Base-by-base conservation (phyloP, 768 basidiomycete genomes). In the Boletus sensibilis region DNA sequence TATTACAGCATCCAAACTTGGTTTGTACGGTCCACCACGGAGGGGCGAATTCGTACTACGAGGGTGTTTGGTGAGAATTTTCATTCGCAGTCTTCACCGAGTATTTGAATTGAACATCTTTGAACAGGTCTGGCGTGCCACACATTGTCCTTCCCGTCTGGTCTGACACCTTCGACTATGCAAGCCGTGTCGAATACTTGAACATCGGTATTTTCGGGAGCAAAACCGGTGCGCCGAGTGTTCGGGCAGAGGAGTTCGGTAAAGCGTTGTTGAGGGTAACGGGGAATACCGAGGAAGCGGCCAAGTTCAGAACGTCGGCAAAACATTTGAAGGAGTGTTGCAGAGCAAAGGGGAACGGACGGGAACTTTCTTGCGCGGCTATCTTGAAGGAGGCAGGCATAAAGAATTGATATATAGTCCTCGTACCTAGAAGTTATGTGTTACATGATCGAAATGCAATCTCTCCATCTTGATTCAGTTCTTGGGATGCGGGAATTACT, bases 381-480 rank as follows among this genome's bases (percentile, higher is more conserved):
- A 45, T 63, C 25, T 35, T 63, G 37, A 34, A 50, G 47, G 56
- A 50, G 31, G 31, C 21, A 2, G 40, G 37, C 1, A 23, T 34
- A 27, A 45, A 8, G 10, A 29, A 39, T n/a, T 59, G 46, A 53
- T 14, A 16, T 38, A n/a, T 1, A 5, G n/a, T 20, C 5, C 5
- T 4, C 38, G 11, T 27, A 27, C 25, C n/a, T n/a, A n/a, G n/a
- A n/a, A n/a, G n/a, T 27, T 27, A 27, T 27, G 25, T 27, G 6
- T 4, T 4, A 27, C 25, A 27, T 27, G 25, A 27, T 20, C 12
- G 12, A 40, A 40, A 20, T 39, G 10, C 3, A 23, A 23, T 35
- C n/a, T 52, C 12, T 12, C 42, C 45, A 51, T 40, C 38, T 37
- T 35, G 46, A 59, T 64, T 54, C 66, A 66, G 50, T 66, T 66